A percentile compares a stretch with the other conserved stretches of the same genome.
These are phyloP conservation scores for Ulota crispa DNA, from an alignment of 225 moss, liverwort and hornwort genomes.

Conservation along the genomic window DNA sequence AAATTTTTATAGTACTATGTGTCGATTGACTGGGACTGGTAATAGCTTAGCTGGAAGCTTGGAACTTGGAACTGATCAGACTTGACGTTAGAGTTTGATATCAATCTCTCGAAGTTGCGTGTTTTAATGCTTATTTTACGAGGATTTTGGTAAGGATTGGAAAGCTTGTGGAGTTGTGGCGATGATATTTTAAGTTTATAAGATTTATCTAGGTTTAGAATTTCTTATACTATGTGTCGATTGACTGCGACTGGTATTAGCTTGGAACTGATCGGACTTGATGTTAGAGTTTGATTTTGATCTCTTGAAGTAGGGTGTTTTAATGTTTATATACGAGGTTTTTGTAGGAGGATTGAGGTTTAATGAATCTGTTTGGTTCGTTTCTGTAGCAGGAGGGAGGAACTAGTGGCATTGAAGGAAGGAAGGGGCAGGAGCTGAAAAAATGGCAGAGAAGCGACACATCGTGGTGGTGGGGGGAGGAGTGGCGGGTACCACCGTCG, in stretches of 20 bases:
- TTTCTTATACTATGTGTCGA: background rate
- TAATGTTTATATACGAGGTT: too few species aligned
- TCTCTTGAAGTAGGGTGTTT: background rate
- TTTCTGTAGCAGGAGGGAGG: background rate
- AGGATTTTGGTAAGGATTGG: background rate
- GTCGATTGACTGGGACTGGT: background rate
- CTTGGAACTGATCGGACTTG: background rate
- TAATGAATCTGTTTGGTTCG: background rate
- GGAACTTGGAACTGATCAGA: too few species aligned
- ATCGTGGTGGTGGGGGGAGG: constrained; percentile 86
- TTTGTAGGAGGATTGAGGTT: too few species aligned
- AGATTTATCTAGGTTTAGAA: background rate
- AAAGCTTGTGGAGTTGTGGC: background rate
- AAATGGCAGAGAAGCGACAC: constrained; percentile 46
- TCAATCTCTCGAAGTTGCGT: background rate
- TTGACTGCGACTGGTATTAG: background rate
- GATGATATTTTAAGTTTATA: background rate
- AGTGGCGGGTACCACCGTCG: constrained; percentile 60
- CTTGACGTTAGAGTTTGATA: background rate
- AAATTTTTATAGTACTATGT: background rate
- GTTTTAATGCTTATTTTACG: too few species aligned
- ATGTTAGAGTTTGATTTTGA: background rate
- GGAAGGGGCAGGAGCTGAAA: background rate
- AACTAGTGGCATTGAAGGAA: background rate
- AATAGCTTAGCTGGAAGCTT: background rate